A percentile compares a stretch with the other conserved stretches of the same genome.
phyloP scores from a whole-genome alignment of 2,329 filamentous ascomycete species.

The Coniochaeta sp. region DNA sequence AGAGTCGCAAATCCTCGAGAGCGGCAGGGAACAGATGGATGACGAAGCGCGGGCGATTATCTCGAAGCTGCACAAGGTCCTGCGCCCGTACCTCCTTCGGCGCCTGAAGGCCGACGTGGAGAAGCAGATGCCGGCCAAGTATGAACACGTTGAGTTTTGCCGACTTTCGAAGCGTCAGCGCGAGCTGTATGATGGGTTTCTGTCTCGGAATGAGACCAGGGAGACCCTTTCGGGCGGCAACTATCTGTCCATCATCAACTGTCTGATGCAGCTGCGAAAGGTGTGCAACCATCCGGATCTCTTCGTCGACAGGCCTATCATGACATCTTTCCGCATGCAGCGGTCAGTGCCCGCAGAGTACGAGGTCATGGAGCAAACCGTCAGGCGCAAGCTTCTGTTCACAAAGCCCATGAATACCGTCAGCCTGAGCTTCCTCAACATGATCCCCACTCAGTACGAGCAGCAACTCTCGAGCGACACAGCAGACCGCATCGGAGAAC shows the following conservation, averaged over 20 bases:
- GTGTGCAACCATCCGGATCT: constrained; percentile 98
- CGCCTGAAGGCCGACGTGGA: constrained; percentile 94
- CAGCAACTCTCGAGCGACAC: constrained; percentile 43
- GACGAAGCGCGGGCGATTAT: constrained; percentile 90
- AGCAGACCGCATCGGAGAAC: constrained; percentile 51
- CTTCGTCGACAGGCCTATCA: constrained; percentile 92
- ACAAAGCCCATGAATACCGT: constrained; percentile 56
- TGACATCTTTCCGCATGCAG: constrained; percentile 91
- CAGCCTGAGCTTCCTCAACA: constrained; percentile 70
- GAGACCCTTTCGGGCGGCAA: constrained; percentile 88
- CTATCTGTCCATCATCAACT: constrained; percentile 97
- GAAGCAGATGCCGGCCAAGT: constrained; percentile 98
- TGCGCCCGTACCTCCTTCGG: constrained; percentile 85
- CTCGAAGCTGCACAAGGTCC: constrained; percentile 84
- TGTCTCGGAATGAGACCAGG: constrained; percentile 82
- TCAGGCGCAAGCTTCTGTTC: constrained; percentile 60
- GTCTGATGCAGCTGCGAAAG: constrained; percentile 92
- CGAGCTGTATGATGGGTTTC: constrained; percentile 93
- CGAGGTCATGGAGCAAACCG: constrained; percentile 61
- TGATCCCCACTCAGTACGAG: constrained; percentile 68
- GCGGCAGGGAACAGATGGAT: constrained; percentile 88
- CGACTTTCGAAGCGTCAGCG: constrained; percentile 91
- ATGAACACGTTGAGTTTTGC: constrained; percentile 95
- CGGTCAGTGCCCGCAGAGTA: constrained; percentile 71
- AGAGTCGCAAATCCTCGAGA: constrained; percentile 92